phyloP scores from a whole-genome alignment of 768 basidiomycete genomes.

The Trametes coccinea region DNA sequence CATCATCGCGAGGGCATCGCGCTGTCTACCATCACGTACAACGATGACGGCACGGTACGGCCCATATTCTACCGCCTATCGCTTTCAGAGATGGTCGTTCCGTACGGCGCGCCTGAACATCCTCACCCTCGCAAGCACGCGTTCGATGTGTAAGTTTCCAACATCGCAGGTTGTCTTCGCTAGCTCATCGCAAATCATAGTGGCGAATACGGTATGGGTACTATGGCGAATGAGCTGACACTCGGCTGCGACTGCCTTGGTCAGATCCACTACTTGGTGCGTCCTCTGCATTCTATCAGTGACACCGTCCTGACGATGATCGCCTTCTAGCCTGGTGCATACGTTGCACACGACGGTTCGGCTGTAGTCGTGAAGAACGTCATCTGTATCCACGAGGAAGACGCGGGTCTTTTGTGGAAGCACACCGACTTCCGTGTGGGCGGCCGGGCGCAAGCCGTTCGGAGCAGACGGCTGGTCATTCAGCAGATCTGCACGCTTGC shows the following conservation, averaged over 20 bases:
- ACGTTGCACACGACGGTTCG: constrained; percentile 68
- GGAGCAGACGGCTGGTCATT: constrained; percentile 82
- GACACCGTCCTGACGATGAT: no score
- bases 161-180: not conserved
- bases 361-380: constrained; percentile 78
- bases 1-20: constrained; percentile 81
- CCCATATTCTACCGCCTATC: constrained; percentile 86
- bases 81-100: constrained; percentile 91
- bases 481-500: constrained; percentile 91
- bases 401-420: constrained; percentile 86
- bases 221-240: constrained; percentile 84
- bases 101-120: constrained; percentile 81
- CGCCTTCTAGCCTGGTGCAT: constrained; percentile 60
- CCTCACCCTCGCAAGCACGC: constrained; percentile 90
- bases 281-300: no score
- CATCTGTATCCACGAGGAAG: constrained; percentile 94
- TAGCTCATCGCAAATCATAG: constrained; percentile 14
- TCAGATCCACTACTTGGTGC: constrained; percentile 83
- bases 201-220: constrained; percentile 93
- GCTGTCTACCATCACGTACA: constrained; percentile 82
- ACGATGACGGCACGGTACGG: constrained; percentile 80
- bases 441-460: constrained; percentile 75
- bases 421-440: constrained; percentile 88
- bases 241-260: constrained; percentile 90
- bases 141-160: constrained; percentile 65